Conservation (phyloP, 202 grass and related monocot genomes). For the Dendrocalamus latiflorus region DNA sequence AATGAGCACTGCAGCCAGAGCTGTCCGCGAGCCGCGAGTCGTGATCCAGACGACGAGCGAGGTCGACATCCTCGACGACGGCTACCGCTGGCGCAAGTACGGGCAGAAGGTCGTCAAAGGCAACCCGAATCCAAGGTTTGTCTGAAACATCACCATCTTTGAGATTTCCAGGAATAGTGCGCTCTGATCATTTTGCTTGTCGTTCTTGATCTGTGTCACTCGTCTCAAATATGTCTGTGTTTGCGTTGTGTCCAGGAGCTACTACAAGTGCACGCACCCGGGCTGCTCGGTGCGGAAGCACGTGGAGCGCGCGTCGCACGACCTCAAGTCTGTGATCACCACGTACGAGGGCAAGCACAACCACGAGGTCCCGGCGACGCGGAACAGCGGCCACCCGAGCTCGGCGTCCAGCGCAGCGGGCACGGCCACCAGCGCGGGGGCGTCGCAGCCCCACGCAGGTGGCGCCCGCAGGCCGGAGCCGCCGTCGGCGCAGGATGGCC, state of each 20-base stretch:
- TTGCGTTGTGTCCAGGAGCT: constrained; percentile 55
- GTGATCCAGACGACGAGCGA: constrained; percentile 97
- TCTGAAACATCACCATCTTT: not conserved
- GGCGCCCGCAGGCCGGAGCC: constrained; percentile 15
- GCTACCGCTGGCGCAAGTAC: too few species aligned
- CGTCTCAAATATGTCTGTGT: too few species aligned
- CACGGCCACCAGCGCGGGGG: too few species aligned
- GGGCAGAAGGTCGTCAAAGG: constrained; percentile 98
- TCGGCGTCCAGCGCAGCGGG: not conserved
- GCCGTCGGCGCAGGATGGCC: constrained; percentile 25
- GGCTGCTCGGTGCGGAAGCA: constrained; percentile 83
- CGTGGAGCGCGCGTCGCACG: constrained; percentile 85
- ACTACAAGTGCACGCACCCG: constrained; percentile 93
- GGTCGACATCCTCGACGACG: constrained; percentile 92
- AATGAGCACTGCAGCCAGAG: constrained; percentile 62
- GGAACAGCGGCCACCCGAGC: constrained; percentile 50
- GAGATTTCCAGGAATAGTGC: too few species aligned
- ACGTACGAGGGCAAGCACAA: constrained; percentile 99
- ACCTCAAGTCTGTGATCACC: constrained; percentile 71
- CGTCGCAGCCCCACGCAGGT: not conserved
- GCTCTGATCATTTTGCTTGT: too few species aligned
- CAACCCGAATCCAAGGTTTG: constrained; percentile 90
- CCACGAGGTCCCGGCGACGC: constrained; percentile 74
- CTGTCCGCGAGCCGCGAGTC: constrained; percentile 76
- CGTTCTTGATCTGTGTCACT: too few species aligned